phyloP scores from a whole-genome alignment of 2,329 filamentous ascomycete genomes.

The Corinectria fuckeliana region DNA sequence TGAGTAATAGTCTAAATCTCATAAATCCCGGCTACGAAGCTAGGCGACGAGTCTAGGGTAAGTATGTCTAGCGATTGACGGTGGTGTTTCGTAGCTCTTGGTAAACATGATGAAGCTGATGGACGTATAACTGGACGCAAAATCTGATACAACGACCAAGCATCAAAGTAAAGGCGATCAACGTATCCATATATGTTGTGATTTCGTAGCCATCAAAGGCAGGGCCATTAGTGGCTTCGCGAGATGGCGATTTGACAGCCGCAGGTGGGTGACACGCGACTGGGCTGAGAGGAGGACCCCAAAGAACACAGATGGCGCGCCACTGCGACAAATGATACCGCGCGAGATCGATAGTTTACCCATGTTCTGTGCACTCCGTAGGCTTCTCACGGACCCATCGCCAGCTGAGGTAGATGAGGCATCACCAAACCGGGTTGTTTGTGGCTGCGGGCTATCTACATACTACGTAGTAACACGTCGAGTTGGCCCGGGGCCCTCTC shows the following conservation, averaged over 20 bases:
- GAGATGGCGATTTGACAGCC: constrained; percentile 7
- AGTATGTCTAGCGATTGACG: too few species aligned
- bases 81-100: too few species aligned
- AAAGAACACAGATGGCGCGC: not conserved
- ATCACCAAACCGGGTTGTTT: constrained; percentile 1
- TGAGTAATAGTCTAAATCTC: too few species aligned
- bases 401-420: constrained; percentile 4
- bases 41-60: too few species aligned
- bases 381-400: constrained; percentile 7
- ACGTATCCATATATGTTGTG: not conserved
- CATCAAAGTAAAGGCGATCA: not conserved
- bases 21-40: too few species aligned
- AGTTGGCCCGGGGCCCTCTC: not conserved
- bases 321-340: not conserved
- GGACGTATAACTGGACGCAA: too few species aligned
- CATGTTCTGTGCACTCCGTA: not conserved
- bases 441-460: constrained; percentile 9
- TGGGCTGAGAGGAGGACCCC: not conserved
- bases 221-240: not conserved
- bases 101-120: too few species aligned
- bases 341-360: constrained; percentile 4
- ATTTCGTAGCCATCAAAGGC: not conserved
- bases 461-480: constrained; percentile 12
- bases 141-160: too few species aligned
- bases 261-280: constrained; percentile 1